Evolutionary conservation across 2,329 filamentous ascomycete genomes (phyloP), one percentile per base, ranked within the genome.

Genomic region (Cladophialophora yegresii): DNA sequence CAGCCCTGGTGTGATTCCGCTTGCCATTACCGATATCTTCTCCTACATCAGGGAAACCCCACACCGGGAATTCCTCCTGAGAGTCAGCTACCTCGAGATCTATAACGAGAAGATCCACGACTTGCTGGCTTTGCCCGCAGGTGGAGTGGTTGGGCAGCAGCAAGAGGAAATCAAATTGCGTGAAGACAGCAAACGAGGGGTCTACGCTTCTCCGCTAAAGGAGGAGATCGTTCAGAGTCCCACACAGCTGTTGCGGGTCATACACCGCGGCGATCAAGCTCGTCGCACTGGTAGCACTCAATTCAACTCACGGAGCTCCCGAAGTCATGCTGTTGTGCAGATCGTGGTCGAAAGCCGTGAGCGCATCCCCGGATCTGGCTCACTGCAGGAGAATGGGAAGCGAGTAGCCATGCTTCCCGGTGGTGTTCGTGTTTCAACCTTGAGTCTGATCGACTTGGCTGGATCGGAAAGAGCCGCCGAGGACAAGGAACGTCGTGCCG

Each of bases 91-190:
- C 75, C 83, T 99, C 67, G 95, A 99, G 79, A 99, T 99, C 66
- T 99, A 99, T 80, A 99, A 99, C 73, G 95, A 99, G 75, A 96
- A 87, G 77, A 98, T 99, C 63, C 91, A 97, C 74, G 95, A 99
- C 77, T 81, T 99, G 56, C 82, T 99, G 51, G 93, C 89, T 69
- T 89, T 92, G 76, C 84, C 91, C 0, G 83, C 85, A 0, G 83
- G 83, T 28, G 85, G 82, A 4, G 87, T 84, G 22, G 80, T 81
- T 20, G 81, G 78, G 12, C 80, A 64, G 23, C 79, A 82, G 43
- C 83, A 84, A 66, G 95, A 99, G 71, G 95, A 99, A 75, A 99
- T 99, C 78, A 98, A 99, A 77, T 81, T 99, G 62, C 89, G 95
- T 22, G 95, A 99, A 78, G 95, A 99, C 76, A 92, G 89, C 80